Evolutionary conservation across 208 protist species (phyloP).

Genomic region (Strigomonas galati): DNA sequence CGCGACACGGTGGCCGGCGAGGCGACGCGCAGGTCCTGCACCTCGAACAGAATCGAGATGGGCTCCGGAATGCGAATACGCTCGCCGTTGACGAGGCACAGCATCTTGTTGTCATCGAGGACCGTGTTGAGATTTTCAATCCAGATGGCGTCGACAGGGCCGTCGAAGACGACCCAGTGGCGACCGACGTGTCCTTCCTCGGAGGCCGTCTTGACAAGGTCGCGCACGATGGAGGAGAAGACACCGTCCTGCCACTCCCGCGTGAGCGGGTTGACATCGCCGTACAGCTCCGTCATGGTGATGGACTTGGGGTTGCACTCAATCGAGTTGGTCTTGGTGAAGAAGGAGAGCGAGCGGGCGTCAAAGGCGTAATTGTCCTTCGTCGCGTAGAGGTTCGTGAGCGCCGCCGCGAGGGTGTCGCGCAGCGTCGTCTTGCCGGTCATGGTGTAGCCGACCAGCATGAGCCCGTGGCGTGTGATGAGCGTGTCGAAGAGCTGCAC

Average conservation of each 20-base stretch:
- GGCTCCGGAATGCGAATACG: constrained; percentile 92
- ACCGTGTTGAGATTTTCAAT: constrained; percentile 99
- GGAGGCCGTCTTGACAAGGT: constrained; percentile 53
- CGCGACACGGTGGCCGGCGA: constrained; percentile 98
- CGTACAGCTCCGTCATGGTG: constrained; percentile 95
- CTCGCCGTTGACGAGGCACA: constrained; percentile 96
- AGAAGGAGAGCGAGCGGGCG: constrained; percentile 58
- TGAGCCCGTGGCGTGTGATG: constrained; percentile 87
- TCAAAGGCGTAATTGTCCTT: constrained; percentile 21
- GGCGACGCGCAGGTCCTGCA: constrained; percentile 96
- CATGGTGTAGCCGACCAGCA: constrained; percentile 95
- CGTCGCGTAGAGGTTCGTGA: constrained; percentile 46
- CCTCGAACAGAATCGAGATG: constrained; percentile 96
- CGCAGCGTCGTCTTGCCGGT: constrained; percentile 91
- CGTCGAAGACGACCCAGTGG: constrained; percentile 97
- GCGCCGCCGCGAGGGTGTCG: constrained; percentile 63
- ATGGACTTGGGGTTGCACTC: constrained; percentile 94
- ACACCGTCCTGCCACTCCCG: constrained; percentile 96
- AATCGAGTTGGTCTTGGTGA: constrained; percentile 53
- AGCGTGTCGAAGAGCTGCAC: constrained; percentile 94
- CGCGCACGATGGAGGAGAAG: constrained; percentile 87
- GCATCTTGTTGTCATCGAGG: constrained; percentile 98
- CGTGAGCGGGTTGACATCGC: constrained; percentile 92
- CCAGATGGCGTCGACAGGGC: constrained; percentile 98
- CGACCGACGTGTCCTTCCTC: constrained; percentile 25